A percentile compares a stretch with the other conserved stretches of the same genome.
phyloP scores from a whole-genome alignment of 1,139 yeast species.

The Geotrichum klebahnii region DNA sequence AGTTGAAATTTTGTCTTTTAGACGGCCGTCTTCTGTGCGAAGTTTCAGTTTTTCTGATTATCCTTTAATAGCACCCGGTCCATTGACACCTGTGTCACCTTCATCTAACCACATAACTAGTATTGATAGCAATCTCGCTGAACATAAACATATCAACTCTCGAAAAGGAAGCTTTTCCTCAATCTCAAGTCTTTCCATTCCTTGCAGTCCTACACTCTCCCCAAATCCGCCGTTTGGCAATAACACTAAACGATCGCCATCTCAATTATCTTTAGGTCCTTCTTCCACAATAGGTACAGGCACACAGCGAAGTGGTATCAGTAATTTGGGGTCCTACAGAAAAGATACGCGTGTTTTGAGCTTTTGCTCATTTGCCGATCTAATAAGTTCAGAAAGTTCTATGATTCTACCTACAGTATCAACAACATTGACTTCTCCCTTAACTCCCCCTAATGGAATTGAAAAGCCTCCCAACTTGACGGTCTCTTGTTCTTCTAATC shows the following conservation, averaged over 20 bases:
- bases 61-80: too few species aligned
- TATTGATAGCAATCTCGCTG: constrained; percentile 15
- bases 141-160: neutral
- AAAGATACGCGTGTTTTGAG: constrained; percentile 17
- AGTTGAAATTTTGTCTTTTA: constrained; percentile 59
- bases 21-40: constrained; percentile 45
- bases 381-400: constrained; percentile 11
- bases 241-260: neutral
- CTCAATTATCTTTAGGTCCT: neutral
- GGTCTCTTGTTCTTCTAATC: too few species aligned
- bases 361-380: constrained; percentile 21
- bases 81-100: constrained; percentile 49
- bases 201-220: neutral
- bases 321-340: constrained; percentile 1
- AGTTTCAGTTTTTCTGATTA: constrained; percentile 15
- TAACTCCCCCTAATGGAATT: constrained; percentile 2
- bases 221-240: neutral
- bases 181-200: neutral
- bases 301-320: neutral
- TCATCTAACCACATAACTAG: constrained; percentile 74
- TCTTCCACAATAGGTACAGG: neutral
- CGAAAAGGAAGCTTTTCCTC: constrained; percentile 13
- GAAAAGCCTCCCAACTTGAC: constrained; percentile 1
- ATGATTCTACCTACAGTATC: neutral
- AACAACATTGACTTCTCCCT: neutral